A percentile compares a stretch with the other conserved stretches of the same genome.
phyloP scores from a whole-genome alignment of 1,284 basidiomycete species.

The Sanghuangporus sanghuang region DNA sequence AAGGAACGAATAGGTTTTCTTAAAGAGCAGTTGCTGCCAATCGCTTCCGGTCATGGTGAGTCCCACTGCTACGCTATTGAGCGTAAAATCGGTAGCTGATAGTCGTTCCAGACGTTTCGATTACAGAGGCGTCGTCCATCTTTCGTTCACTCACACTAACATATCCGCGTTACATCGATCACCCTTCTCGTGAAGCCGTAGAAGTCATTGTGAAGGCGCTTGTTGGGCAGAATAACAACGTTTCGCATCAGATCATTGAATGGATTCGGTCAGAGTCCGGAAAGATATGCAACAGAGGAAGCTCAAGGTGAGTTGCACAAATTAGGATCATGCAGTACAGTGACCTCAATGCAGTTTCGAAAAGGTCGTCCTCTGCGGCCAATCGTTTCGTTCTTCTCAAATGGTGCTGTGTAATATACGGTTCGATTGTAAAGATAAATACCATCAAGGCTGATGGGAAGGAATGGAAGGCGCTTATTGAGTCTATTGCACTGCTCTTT shows the following conservation, averaged over 20 bases:
- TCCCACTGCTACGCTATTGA: conserved; percentile 6
- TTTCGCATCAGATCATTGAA: background rate
- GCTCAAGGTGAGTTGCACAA: conserved; percentile 34
- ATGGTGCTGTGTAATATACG: conserved; percentile 69
- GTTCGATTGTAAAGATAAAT: conserved; percentile 33
- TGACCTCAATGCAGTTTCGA: conserved; percentile 39
- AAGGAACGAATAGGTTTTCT: conserved; percentile 54
- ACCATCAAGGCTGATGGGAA: conserved; percentile 33
- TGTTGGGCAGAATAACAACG: conserved; percentile 32
- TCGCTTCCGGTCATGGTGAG: conserved; percentile 59
- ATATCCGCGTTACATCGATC: conserved; percentile 73
- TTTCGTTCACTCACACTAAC: conserved; percentile 70
- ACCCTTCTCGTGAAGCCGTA: conserved; percentile 63
- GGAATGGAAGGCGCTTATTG: conserved; percentile 45
- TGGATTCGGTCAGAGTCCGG: conserved; percentile 13
- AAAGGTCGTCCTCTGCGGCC: conserved; percentile 51
- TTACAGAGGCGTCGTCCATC: conserved; percentile 64
- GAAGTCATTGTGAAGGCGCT: conserved; percentile 60
- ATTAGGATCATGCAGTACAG: conserved; percentile 58
- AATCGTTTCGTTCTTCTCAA: conserved; percentile 68
- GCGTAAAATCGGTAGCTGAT: background rate
- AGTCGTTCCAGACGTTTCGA: conserved; percentile 47
- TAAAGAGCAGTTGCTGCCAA: conserved; percentile 50
- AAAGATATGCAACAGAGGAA: conserved; percentile 38
- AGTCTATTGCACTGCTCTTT: conserved; percentile 50